A percentile compares a stretch with the other conserved stretches of the same genome.
Evolutionary conservation across 2,329 filamentous ascomycete genomes (phyloP).

Genomic region (Calycina herbarum): DNA sequence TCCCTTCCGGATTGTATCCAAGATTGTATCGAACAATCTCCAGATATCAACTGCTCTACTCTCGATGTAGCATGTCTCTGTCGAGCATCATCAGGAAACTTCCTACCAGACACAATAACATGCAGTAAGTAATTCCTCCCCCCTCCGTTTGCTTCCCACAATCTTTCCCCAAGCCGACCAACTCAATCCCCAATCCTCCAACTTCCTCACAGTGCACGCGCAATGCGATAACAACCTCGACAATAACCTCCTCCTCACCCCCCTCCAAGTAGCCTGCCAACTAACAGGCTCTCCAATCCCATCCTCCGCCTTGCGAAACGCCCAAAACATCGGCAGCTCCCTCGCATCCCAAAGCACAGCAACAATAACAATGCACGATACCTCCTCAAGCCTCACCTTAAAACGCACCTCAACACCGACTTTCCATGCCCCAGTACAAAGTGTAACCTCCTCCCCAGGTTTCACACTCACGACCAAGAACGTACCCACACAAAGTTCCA

Average conservation of each 20-base stretch:
- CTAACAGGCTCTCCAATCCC: slow-evolving; percentile 37
- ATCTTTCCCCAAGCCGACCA: background rate
- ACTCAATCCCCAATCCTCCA: background rate
- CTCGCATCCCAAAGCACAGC: slow-evolving; percentile 25
- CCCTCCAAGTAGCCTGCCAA: slow-evolving; percentile 39
- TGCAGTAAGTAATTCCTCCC: slow-evolving; percentile 32
- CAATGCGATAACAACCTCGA: slow-evolving; percentile 40
- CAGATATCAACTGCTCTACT: slow-evolving; percentile 37
- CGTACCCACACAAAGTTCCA: background rate
- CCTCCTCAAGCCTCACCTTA: too few relatives aligned
- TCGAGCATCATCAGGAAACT: slow-evolving; percentile 36
- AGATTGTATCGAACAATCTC: slow-evolving; percentile 38
- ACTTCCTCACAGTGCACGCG: slow-evolving; percentile 33
- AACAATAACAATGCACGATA: slow-evolving; percentile 22
- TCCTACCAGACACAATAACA: slow-evolving; percentile 41
- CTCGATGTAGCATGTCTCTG: slow-evolving; percentile 42
- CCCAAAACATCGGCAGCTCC: slow-evolving; percentile 33
- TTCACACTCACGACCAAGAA: background rate
- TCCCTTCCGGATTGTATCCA: slow-evolving; percentile 38
- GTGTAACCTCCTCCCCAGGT: background rate
- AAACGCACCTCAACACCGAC: background rate
- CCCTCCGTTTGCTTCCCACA: background rate
- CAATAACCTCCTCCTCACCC: slow-evolving; percentile 37
- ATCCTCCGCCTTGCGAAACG: slow-evolving; percentile 37
- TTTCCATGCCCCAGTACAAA: background rate